Percentiles rank a stretch among this genome's conserved stretches.
Evolutionary conservation across 257 asterid species (phyloP).

Genomic region (Penstemon eatonii): DNA sequence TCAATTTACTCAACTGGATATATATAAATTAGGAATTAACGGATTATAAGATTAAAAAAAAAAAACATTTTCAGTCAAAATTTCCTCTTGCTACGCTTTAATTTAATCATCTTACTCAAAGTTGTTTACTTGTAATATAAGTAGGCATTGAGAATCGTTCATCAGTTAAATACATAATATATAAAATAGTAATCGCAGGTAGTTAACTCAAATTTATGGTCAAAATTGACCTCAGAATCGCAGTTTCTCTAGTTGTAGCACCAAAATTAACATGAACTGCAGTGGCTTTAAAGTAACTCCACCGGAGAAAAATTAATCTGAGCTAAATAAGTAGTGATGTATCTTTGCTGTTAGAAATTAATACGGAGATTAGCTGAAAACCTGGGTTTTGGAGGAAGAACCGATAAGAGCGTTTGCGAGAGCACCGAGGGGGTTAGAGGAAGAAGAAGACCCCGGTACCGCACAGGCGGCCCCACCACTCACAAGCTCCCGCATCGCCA

Average conservation of each 20-base stretch:
- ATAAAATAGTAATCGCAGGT: conserved; percentile 1
- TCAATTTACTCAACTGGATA: no score
- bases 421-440: conserved; percentile 90
- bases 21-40: no score
- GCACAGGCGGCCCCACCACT: conserved; percentile 89
- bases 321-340: no score
- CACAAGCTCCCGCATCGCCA: conserved; percentile 96
- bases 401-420: conserved; percentile 86
- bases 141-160: neutral
- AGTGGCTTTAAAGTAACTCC: conserved; percentile 15
- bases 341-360: no score
- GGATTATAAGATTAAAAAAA: no score
- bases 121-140: no score
- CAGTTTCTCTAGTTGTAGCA: conserved; percentile 18
- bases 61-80: no score
- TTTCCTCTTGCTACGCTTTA: no score
- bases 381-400: conserved; percentile 96
- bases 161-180: neutral
- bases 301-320: neutral
- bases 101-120: no score
- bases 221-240: neutral
- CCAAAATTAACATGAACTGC: conserved; percentile 7
- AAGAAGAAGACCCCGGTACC: conserved; percentile 82
- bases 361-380: conserved; percentile 1
- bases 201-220: neutral